Conservation (phyloP, 1,139 yeast species). For the Pichia cactophila region DNA sequence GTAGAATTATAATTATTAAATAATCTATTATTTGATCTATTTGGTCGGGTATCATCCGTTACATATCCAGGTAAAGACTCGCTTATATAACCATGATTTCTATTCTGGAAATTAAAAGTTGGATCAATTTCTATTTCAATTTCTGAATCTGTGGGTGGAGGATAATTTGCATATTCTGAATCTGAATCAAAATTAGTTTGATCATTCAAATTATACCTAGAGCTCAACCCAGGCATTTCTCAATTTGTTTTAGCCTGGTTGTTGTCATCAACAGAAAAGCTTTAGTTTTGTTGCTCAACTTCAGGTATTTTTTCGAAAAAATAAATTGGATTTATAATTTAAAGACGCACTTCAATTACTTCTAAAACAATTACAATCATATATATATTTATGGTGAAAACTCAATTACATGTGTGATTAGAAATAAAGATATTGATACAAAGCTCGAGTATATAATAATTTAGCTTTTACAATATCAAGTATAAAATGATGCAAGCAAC, state of each 20-base stretch:
- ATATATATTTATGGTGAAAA: no score
- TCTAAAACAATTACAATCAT: no score
- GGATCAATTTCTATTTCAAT: conserved; percentile 14
- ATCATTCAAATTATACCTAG: not conserved
- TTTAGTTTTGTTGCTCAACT: no score
- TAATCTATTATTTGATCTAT: not conserved
- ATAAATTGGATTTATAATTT: no score
- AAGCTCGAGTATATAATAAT: no score
- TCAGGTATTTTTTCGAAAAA: not conserved
- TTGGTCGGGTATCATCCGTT: not conserved
- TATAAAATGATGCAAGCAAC: conserved; percentile 8
- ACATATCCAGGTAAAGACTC: conserved; percentile 1
- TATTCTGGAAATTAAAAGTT: not conserved
- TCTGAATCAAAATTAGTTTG: conserved; percentile 13
- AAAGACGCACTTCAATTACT: not conserved
- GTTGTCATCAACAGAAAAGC: not conserved
- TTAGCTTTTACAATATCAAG: not conserved
- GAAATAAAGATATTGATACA: not conserved
- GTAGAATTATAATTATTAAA: not conserved
- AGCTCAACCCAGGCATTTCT: not conserved
- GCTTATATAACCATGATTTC: not conserved
- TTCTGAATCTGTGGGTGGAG: conserved; percentile 30
- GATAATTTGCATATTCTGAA: conserved; percentile 25
- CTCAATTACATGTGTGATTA: not conserved
- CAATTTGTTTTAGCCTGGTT: not conserved